A percentile compares a stretch with the other conserved stretches of the same genome.
Evolutionary conservation across 2,329 filamentous ascomycete species (phyloP).

Genomic region (Cytospora leucostoma): DNA sequence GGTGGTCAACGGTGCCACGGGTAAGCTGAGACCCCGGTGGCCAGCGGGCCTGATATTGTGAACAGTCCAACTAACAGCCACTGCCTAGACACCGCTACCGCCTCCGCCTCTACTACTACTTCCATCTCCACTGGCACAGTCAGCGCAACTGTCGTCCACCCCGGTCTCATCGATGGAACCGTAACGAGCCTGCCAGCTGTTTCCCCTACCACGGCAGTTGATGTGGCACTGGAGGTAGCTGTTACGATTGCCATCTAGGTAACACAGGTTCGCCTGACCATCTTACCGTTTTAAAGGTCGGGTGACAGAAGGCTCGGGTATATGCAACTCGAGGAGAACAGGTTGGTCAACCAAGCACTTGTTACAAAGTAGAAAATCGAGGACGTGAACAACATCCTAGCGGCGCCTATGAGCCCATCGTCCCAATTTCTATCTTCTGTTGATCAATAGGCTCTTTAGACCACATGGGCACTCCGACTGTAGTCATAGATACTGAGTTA

Average conservation of each 20-base stretch:
- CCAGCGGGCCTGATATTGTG: background rate
- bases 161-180: slow-evolving; percentile 13
- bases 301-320: background rate
- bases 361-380: no score
- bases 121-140: slow-evolving; percentile 7
- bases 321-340: background rate
- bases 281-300: background rate
- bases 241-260: background rate
- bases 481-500: background rate
- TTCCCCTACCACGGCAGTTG: slow-evolving; percentile 1
- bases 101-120: background rate
- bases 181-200: slow-evolving; percentile 6
- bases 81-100: background rate
- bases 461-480: no score
- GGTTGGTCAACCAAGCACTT: background rate
- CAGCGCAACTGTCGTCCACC: slow-evolving; percentile 15
- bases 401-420: no score
- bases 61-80: background rate
- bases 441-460: no score
- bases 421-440: no score
- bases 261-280: background rate
- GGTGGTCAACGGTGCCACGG: slow-evolving; percentile 4
- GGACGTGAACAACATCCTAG: no score
- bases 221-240: background rate
- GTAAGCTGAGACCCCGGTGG: background rate